Base-by-base conservation (phyloP, 257 asterid species). In the Forsythia viridissima region DNA sequence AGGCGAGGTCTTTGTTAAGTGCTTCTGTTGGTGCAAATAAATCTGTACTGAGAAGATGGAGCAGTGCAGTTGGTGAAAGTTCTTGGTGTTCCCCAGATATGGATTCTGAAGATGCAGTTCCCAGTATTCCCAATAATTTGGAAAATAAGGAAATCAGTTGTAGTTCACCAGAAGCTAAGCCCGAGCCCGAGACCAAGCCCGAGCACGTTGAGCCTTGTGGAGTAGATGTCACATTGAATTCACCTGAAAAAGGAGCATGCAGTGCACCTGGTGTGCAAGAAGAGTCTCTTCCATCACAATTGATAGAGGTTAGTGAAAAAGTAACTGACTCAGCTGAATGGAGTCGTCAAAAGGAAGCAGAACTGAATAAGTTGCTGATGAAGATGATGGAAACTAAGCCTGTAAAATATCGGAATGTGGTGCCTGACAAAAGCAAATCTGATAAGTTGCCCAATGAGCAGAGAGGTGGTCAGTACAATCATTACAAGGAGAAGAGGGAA, bases 381-480 rank as follows among this genome's bases (percentile, higher is more conserved):
- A 92, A 91, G 89, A 96, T 96, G 99, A 89, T 89, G 93, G 98
- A 96, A 83, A 91, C 95, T 9, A 94, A 90, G 85, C 94, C 97
- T 43, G 89, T 79, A 41, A 90, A 89, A 79, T 82, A 81, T 80
- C 90, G 55, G 73, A 83, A 72, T 63, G 81, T 51, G 38, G 80
- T 79, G 42, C 83, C 93, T 76, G 87, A 82, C 43, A 79, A 83
- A 78, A 82, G 74, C 80, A 89, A 91, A 83, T 84, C 89, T 80
- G 92, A 89, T 77, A 89, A 91, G 82, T 77, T 85, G 77, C 84
- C 90, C 12, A 55, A 86, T 38, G 91, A 91, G 82, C 82, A 84
- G 80, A 86, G 86, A 86, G 97, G 94, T 39, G 97, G 93, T 51
- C 84, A 82, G 65, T 88, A 89, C 73, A 92, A 88, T 82, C 84